Percentiles rank a stretch among this genome's conserved stretches.
phyloP scores from a whole-genome alignment of 306 rosid genomes.

The Castanopsis chinensis region DNA sequence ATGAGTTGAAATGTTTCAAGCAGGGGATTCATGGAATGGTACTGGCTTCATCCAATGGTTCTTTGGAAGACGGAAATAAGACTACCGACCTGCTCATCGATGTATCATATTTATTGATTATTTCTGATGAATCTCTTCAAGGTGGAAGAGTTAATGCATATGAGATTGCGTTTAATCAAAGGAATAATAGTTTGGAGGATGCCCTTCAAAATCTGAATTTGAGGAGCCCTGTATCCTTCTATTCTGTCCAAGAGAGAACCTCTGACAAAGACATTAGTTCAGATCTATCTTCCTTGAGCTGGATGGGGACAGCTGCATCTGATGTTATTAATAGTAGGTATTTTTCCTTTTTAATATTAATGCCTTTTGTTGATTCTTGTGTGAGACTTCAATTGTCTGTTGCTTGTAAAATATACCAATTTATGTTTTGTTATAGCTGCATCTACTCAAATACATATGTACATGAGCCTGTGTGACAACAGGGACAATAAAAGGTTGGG shows the following conservation, averaged over 20 bases:
- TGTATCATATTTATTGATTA: slow-evolving; percentile 53
- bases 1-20: slow-evolving; percentile 47
- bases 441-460: neutral
- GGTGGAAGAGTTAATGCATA: slow-evolving; percentile 46
- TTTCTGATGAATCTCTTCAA: slow-evolving; percentile 46
- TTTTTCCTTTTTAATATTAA: slow-evolving; percentile 15
- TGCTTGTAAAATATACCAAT: neutral
- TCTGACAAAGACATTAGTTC: slow-evolving; percentile 38
- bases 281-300: slow-evolving; percentile 68
- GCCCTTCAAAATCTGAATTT: slow-evolving; percentile 46
- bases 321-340: slow-evolving; percentile 78
- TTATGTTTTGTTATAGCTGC: neutral
- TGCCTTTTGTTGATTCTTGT: slow-evolving; percentile 4
- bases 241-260: slow-evolving; percentile 49
- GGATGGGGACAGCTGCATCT: slow-evolving; percentile 69
- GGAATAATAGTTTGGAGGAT: slow-evolving; percentile 38
- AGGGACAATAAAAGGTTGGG: neutral
- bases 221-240: slow-evolving; percentile 61
- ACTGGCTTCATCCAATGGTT: slow-evolving; percentile 34
- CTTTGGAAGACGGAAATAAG: slow-evolving; percentile 41
- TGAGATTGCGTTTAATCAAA: slow-evolving; percentile 57
- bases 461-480: neutral
- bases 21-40: slow-evolving; percentile 41
- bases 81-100: slow-evolving; percentile 29
- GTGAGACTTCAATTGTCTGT: neutral